phyloP scores from a whole-genome alignment of 208 protist species.

The Trypanosoma caninum region DNA sequence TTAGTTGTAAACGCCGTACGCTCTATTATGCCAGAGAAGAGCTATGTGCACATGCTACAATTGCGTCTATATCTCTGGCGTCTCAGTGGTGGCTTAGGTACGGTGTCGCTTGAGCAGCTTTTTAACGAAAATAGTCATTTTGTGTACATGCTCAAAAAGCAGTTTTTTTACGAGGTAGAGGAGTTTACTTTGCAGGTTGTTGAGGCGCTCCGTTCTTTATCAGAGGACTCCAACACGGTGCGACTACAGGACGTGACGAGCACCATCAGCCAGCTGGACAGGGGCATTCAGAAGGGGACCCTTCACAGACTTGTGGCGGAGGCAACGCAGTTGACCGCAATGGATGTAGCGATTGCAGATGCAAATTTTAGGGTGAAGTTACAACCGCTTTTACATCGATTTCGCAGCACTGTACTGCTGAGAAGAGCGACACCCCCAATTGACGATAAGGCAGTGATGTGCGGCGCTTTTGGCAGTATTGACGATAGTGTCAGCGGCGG shows the following conservation, averaged over 20 bases:
- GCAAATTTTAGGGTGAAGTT: conserved; percentile 33
- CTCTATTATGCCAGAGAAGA: conserved; percentile 62
- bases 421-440: conserved; percentile 39
- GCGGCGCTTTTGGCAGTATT: neutral
- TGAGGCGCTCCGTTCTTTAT: conserved; percentile 50
- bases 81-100: conserved; percentile 8
- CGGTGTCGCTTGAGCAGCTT: conserved; percentile 26
- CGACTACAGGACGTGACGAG: conserved; percentile 37
- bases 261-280: conserved; percentile 41
- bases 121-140: conserved; percentile 61
- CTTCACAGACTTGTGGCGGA: conserved; percentile 52
- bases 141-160: conserved; percentile 53
- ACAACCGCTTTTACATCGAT: conserved; percentile 46
- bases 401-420: conserved; percentile 65
- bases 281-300: conserved; percentile 36
- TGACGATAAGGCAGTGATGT: neutral
- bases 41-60: conserved; percentile 60
- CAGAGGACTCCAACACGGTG: conserved; percentile 37
- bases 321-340: conserved; percentile 50
- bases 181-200: conserved; percentile 69
- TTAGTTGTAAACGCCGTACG: conserved; percentile 34
- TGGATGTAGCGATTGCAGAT: conserved; percentile 57
- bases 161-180: conserved; percentile 72
- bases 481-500: neutral
- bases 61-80: conserved; percentile 63